phyloP scores from a whole-genome alignment of 1,139 yeast genomes.

The Pichia sp. region DNA sequence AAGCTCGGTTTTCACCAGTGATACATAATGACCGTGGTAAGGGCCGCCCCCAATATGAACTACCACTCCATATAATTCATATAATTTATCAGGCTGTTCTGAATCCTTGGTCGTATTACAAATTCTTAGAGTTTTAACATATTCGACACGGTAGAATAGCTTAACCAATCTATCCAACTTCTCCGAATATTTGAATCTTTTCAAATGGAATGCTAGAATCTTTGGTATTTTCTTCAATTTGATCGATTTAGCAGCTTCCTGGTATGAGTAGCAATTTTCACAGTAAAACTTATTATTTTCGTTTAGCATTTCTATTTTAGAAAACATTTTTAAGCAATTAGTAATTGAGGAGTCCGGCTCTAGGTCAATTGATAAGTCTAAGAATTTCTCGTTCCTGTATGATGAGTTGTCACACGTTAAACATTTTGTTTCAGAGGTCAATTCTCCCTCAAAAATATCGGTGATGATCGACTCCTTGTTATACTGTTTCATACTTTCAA shows the following conservation, averaged over 20 bases:
- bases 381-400: conserved; percentile 75
- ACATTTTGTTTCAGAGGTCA: conserved; percentile 87
- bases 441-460: conserved; percentile 74
- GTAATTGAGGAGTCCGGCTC: conserved; percentile 74
- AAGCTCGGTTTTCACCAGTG: conserved; percentile 72
- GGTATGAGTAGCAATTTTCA: conserved; percentile 83
- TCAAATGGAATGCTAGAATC: conserved; percentile 75
- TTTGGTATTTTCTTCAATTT: conserved; percentile 75
- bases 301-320: conserved; percentile 78
- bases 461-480: conserved; percentile 41
- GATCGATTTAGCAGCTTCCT: conserved; percentile 93
- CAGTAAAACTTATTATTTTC: conserved; percentile 91
- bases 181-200: conserved; percentile 89
- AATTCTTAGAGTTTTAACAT: conserved; percentile 69
- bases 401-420: conserved; percentile 86
- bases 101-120: conserved; percentile 67
- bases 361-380: conserved; percentile 83
- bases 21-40: conserved; percentile 93
- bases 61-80: conserved; percentile 80
- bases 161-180: conserved; percentile 77
- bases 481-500: conserved; percentile 42
- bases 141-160: conserved; percentile 77
- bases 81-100: conserved; percentile 46
- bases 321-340: conserved; percentile 71
- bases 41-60: conserved; percentile 98